Evolutionary conservation across 768 basidiomycete species (phyloP).

Genomic region (Mycena haematopus): DNA sequence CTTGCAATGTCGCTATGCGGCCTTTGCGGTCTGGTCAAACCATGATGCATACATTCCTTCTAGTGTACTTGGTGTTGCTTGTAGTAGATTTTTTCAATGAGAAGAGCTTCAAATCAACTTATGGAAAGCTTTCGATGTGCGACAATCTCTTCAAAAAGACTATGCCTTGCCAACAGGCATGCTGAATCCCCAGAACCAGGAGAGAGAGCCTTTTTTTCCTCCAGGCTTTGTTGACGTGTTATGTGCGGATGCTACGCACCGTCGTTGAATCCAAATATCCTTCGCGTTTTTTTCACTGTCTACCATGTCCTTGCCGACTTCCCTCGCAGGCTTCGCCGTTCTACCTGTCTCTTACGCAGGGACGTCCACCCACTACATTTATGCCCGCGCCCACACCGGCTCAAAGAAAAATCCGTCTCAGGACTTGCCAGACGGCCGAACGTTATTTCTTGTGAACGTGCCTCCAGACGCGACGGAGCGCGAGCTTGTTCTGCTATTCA

Average conservation of each 20-base stretch:
- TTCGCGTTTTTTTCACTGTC: background rate
- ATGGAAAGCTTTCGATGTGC: background rate
- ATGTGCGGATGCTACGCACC: background rate
- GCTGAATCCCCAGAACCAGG: too few relatives aligned
- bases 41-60: slow-evolving; percentile 67
- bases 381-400: slow-evolving; percentile 69
- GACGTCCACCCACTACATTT: slow-evolving; percentile 70
- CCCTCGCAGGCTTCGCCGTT: slow-evolving; percentile 35
- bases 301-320: slow-evolving; percentile 30
- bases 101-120: background rate
- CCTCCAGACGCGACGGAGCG: slow-evolving; percentile 89
- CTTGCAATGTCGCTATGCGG: slow-evolving; percentile 82
- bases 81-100: background rate
- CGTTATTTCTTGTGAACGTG: slow-evolving; percentile 87
- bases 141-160: too few relatives aligned
- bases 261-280: slow-evolving; percentile 1
- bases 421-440: slow-evolving; percentile 65
- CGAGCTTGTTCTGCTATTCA: slow-evolving; percentile 81
- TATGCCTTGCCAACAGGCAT: too few relatives aligned
- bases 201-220: too few relatives aligned
- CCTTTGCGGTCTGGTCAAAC: slow-evolving; percentile 84
- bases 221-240: slow-evolving; percentile 10
- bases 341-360: slow-evolving; percentile 22
- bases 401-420: slow-evolving; percentile 47
- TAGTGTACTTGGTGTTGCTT: background rate